A percentile compares a stretch with the other conserved stretches of the same genome.
Evolutionary conservation across 2,329 filamentous ascomycete species (phyloP).

Genomic region (Capronia epimyces): DNA sequence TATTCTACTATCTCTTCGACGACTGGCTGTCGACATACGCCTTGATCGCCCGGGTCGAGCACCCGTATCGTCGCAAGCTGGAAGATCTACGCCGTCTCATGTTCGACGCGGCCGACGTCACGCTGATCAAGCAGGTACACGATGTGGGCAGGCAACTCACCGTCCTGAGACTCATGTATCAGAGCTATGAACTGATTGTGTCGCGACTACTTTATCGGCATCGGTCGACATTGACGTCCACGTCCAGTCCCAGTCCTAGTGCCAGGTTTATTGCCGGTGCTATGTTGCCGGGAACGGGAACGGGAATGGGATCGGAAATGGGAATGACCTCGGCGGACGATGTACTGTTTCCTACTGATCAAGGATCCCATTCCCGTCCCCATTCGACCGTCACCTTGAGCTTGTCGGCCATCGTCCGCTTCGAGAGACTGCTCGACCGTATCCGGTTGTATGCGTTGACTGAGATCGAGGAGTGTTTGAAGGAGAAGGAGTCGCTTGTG

Average conservation of each 20-base stretch:
- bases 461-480: constrained; percentile 59
- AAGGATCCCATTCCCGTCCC: constrained; percentile 6
- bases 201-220: constrained; percentile 54
- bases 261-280: too few species aligned
- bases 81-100: constrained; percentile 51
- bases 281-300: too few species aligned
- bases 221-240: constrained; percentile 19
- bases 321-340: too few species aligned
- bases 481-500: constrained; percentile 65
- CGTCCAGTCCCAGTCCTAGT: too few species aligned
- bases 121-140: constrained; percentile 50
- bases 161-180: constrained; percentile 57
- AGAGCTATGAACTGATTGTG: constrained; percentile 58
- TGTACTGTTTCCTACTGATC: not conserved
- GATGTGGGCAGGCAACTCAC: constrained; percentile 57
- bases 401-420: constrained; percentile 51
- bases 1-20: constrained; percentile 64
- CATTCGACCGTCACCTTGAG: constrained; percentile 36
- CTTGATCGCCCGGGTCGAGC: constrained; percentile 54
- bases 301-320: too few species aligned
- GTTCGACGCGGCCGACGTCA: constrained; percentile 47
- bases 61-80: constrained; percentile 45
- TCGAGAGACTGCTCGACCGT: constrained; percentile 55
- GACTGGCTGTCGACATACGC: constrained; percentile 61
- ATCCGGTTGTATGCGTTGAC: constrained; percentile 58